Base-by-base conservation (phyloP, 371 early-diverging fungal genomes). In the Basidiobolus meristosporus region DNA sequence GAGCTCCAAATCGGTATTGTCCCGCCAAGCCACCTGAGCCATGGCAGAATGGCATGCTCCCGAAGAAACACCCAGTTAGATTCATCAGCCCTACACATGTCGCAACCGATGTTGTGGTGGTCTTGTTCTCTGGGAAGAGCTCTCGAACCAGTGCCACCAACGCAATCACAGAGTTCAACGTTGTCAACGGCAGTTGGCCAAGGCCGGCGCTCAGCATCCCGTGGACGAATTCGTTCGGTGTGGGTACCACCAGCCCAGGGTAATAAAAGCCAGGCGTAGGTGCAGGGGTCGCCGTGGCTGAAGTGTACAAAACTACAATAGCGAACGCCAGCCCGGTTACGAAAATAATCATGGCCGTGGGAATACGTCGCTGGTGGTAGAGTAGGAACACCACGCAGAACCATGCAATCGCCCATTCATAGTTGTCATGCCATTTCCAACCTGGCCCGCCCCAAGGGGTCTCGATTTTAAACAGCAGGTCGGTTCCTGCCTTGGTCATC, bases 1-100 rank as follows among this genome's bases (percentile, higher is more conserved):
- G 73, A 17, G 91, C 89, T 21, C 91, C 91, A 51, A 88, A 90
- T 1, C 85, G 80, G 54, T 87, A 86, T 54, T 90, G 91, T 7
- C 81, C 91, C 10, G 88, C 89, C 23, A 90, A 57, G 7, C 91
- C 91, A 17, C 91, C 91, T 6, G 85, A 78, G 16, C 84, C 77
- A 45, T 77, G 81, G 40, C 86, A 88, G 48, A 70, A 82, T 2
- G 91, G 88, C 52, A 81, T 68, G 3, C 78, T 74, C 2, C 88
- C 89, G 52, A 88, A 81, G 73, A 82, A 82, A 47, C 79, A 79
- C 0, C 78, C 81, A 31, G 81, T 56, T 34, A 88, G 39, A 48
- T 90, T 90, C 87, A n/a, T n/a, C n/a, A n/a, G n/a, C n/a, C n/a
- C n/a, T n/a, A n/a, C n/a, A 41, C 48, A n/a, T n/a, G n/a, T n/a